Percentiles rank a stretch among this genome's conserved stretches.
phyloP scores from a whole-genome alignment of 805 yeast species.

The Starmera dryadoides region DNA sequence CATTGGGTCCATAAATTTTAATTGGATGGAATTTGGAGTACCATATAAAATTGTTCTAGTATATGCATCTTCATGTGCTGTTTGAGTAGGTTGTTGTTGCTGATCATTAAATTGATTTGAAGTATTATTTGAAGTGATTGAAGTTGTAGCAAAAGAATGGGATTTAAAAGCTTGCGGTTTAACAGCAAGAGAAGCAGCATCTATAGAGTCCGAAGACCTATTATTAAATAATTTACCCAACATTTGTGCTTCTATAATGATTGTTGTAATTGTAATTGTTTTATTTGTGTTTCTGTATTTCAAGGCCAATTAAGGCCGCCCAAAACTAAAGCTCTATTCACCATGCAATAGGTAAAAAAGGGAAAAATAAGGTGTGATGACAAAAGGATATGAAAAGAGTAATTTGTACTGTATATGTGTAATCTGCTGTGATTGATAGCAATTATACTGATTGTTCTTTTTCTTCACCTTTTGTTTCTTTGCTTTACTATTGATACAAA shows the following conservation, averaged over 20 bases:
- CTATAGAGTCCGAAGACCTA: neutral
- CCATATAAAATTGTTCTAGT: constrained; percentile 21
- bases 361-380: too few species aligned
- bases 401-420: too few species aligned
- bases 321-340: neutral
- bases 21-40: constrained; percentile 9
- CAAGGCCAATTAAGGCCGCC: neutral
- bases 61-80: constrained; percentile 15
- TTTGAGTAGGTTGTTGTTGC: neutral
- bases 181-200: neutral
- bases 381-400: too few species aligned
- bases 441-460: too few species aligned
- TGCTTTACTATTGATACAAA: too few species aligned
- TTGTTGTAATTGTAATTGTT: neutral
- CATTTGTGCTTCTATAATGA: neutral
- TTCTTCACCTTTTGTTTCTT: too few species aligned
- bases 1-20: constrained; percentile 5
- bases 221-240: neutral
- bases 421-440: too few species aligned
- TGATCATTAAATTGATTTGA: too few species aligned
- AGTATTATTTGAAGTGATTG: neutral
- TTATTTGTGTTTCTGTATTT: neutral
- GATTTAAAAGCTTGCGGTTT: neutral
- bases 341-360: neutral
- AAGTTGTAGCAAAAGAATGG: neutral